These are phyloP conservation scores for Linum lewisii DNA, from an alignment of 345 rosid genomes.

Conservation along the genomic window DNA sequence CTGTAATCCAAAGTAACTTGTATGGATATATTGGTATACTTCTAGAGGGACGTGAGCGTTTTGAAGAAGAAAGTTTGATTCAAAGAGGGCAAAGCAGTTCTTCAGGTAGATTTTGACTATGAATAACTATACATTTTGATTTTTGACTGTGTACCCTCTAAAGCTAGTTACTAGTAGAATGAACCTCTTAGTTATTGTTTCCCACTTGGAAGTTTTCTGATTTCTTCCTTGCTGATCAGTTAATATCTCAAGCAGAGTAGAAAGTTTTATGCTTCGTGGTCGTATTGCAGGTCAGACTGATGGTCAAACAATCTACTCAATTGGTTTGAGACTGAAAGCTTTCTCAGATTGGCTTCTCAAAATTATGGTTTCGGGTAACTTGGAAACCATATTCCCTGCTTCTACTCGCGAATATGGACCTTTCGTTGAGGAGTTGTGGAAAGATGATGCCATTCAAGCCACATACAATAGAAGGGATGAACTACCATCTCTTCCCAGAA, in stretches of 20 bases:
- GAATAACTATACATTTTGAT: not conserved
- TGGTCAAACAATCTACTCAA: slow-evolving; percentile 30
- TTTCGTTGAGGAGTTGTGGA: slow-evolving; percentile 58
- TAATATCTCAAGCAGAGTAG: slow-evolving; percentile 1
- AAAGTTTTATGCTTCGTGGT: slow-evolving; percentile 15
- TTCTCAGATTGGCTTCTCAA: slow-evolving; percentile 74
- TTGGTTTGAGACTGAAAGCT: slow-evolving; percentile 41
- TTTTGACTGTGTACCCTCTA: slow-evolving; percentile 3
- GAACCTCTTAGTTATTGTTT: too few species aligned
- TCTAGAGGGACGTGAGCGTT: slow-evolving; percentile 55
- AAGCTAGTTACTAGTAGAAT: too few species aligned
- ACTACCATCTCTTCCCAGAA: slow-evolving; percentile 55
- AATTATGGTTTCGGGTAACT: slow-evolving; percentile 54
- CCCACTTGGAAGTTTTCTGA: not conserved
- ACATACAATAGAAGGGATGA: slow-evolving; percentile 65
- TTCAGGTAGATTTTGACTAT: slow-evolving; percentile 26
- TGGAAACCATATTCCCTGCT: slow-evolving; percentile 55
- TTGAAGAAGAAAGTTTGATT: slow-evolving; percentile 44
- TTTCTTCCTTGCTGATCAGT: not conserved
- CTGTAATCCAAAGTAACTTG: slow-evolving; percentile 66
- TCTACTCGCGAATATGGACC: slow-evolving; percentile 55
- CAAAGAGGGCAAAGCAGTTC: slow-evolving; percentile 35
- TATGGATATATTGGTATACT: slow-evolving; percentile 62
- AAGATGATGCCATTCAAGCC: slow-evolving; percentile 68
- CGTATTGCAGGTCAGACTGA: slow-evolving; percentile 26